Evolutionary conservation across 129 eudicot genomes (phyloP), one percentile per base, ranked within the genome.

Genomic region (Lactuca sativa): DNA sequence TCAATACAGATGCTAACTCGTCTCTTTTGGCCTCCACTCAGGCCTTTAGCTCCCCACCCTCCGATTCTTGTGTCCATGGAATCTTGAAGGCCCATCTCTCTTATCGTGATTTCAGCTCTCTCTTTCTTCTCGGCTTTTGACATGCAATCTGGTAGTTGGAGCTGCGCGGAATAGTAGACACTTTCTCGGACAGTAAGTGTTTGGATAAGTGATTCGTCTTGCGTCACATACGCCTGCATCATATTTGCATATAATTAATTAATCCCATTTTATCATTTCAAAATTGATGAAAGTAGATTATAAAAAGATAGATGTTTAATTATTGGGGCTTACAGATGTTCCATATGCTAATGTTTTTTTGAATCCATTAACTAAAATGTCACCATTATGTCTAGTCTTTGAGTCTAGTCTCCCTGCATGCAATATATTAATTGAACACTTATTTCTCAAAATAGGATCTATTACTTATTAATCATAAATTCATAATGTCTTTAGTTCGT

Each of bases 1-100:
- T 88, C 97, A 30, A 88, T 84, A 68, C 97, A 92, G 56, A 92
- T 92, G 81, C 96, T 92, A 9, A 92, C 91, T 76, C 96, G 77
- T 63, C 96, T 82, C 83, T 86, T 92, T 41, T 92, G 95, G 5
- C 97, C 97, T 6, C 97, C 96, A 59, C 96, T 92, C 2, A 88
- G 81, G 14, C 97, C 97, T 68, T 84, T 92, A 12, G 73, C 78
- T 36, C 76, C 83, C 96, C 97, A 88, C 38, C 97, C 96, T 64
- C 97, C 97, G 0, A 92, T 88, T 76, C 96, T 88, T 3, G 96
- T 92, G 83, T 92, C 67, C 81, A 86, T 75, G 38, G 95, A 79
- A 52, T 86, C 90, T 59, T 86, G 87, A 56, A 92, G 78, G 0
- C 97, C 97, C 97, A 92, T 88, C 33, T 92, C 97, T 71, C 58